These are phyloP conservation scores for Ogataea wickerhamii DNA, from an alignment of 805 yeast species.

Conservation along the genomic window DNA sequence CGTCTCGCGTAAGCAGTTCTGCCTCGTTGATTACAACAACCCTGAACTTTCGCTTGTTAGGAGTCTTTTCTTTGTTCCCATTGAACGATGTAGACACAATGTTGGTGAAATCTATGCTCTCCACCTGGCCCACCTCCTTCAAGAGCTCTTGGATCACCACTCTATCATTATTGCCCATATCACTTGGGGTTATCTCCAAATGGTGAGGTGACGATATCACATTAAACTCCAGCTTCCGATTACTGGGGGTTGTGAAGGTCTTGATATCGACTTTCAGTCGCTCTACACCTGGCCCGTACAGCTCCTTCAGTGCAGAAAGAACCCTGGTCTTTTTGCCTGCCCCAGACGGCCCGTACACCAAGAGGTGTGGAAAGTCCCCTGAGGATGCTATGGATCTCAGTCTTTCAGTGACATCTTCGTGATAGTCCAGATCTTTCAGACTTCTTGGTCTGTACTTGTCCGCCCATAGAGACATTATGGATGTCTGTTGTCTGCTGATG, in stretches of 20 bases:
- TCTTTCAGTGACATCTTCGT: conserved; percentile 58
- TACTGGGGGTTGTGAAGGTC: conserved; percentile 67
- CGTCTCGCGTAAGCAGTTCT: conserved; percentile 83
- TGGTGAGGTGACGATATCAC: conserved; percentile 91
- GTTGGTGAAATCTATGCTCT: conserved; percentile 78
- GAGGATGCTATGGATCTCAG: conserved; percentile 49
- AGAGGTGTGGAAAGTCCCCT: conserved; percentile 89
- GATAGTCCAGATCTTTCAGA: conserved; percentile 63
- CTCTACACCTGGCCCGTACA: conserved; percentile 81
- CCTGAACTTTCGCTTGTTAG: conserved; percentile 54
- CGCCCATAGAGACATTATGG: conserved; percentile 88
- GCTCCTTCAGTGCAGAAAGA: conserved; percentile 68
- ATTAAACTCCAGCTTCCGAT: conserved; percentile 82
- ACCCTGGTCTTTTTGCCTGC: conserved; percentile 96
- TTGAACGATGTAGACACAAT: conserved; percentile 39
- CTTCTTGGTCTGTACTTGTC: conserved; percentile 84
- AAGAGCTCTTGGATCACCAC: conserved; percentile 91
- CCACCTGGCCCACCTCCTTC: conserved; percentile 93
- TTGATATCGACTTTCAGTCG: conserved; percentile 88
- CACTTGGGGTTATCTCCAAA: conserved; percentile 93
- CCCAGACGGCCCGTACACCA: conserved; percentile 94
- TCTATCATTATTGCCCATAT: conserved; percentile 93
- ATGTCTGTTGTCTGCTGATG: background rate
- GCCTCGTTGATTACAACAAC: conserved; percentile 90
- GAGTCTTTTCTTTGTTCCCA: conserved; percentile 25